These are phyloP conservation scores for Pisolithus sp. DNA, from an alignment of 768 basidiomycete genomes.

Conservation along the genomic window DNA sequence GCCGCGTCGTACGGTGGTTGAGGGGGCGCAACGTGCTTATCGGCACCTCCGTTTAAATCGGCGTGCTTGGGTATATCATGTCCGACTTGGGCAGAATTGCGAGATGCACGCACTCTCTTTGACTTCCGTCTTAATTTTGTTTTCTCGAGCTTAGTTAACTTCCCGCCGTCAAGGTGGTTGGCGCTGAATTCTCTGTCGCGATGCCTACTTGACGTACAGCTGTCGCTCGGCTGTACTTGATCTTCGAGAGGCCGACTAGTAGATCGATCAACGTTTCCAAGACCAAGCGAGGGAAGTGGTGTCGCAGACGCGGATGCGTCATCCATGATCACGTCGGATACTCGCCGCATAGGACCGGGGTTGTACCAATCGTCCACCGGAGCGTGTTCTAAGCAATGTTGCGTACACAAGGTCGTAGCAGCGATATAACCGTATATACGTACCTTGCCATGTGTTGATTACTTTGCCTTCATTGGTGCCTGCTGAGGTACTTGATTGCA, in stretches of 20 bases:
- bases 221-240: background rate
- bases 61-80: too few species aligned
- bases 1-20: background rate
- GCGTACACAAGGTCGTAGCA: background rate
- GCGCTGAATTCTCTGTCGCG: background rate
- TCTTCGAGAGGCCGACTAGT: background rate
- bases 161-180: background rate
- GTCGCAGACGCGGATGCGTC: slow-evolving; percentile 3
- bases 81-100: background rate
- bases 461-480: slow-evolving; percentile 21
- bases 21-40: background rate
- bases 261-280: background rate
- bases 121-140: background rate
- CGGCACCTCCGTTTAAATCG: background rate
- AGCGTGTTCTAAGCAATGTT: slow-evolving; percentile 5
- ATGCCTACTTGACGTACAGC: background rate
- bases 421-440: background rate
- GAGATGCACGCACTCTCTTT: background rate
- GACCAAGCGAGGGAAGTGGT: background rate
- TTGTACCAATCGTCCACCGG: slow-evolving; percentile 23
- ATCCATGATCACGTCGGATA: slow-evolving; percentile 8
- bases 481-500: slow-evolving; percentile 32
- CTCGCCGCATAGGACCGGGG: slow-evolving; percentile 7
- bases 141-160: background rate
- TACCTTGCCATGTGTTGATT: slow-evolving; percentile 40